These are phyloP conservation scores for Protomyces arabidopsidicola DNA, from an alignment of 1,139 yeast species.

Conservation along the genomic window DNA sequence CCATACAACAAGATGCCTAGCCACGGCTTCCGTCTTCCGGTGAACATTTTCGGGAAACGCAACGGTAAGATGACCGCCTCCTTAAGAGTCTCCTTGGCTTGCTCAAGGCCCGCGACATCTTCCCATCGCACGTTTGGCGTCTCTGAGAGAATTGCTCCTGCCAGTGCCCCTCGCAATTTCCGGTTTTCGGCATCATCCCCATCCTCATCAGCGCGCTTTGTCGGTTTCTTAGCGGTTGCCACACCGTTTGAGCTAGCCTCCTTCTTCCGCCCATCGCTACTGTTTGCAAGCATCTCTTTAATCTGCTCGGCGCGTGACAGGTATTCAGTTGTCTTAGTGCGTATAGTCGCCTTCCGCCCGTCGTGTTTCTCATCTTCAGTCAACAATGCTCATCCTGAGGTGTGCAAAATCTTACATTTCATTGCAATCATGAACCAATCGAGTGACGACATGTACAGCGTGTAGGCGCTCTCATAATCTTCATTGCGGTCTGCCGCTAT, in stretches of 20 bases:
- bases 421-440: slow-evolving; percentile 94
- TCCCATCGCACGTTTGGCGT: slow-evolving; percentile 93
- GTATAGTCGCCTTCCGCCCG: slow-evolving; percentile 79
- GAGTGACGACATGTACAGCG: slow-evolving; percentile 83
- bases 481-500: slow-evolving; percentile 92
- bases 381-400: background rate
- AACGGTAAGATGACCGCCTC: slow-evolving; percentile 97
- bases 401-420: slow-evolving; percentile 48
- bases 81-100: slow-evolving; percentile 92
- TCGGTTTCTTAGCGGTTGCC: slow-evolving; percentile 56
- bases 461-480: slow-evolving; percentile 89
- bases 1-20: slow-evolving; percentile 90
- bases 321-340: slow-evolving; percentile 86
- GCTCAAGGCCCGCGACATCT: slow-evolving; percentile 92
- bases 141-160: slow-evolving; percentile 77
- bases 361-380: slow-evolving; percentile 72
- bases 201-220: slow-evolving; percentile 27
- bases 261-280: slow-evolving; percentile 39
- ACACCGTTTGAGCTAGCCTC: slow-evolving; percentile 47
- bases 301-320: slow-evolving; percentile 89
- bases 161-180: slow-evolving; percentile 78
- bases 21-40: slow-evolving; percentile 90
- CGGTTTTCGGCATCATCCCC: slow-evolving; percentile 68
- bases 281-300: slow-evolving; percentile 77
- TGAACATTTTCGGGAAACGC: slow-evolving; percentile 87